These are phyloP conservation scores for Eucalyptus cladocalyx DNA, from an alignment of 345 rosid species.

Conservation along the genomic window DNA sequence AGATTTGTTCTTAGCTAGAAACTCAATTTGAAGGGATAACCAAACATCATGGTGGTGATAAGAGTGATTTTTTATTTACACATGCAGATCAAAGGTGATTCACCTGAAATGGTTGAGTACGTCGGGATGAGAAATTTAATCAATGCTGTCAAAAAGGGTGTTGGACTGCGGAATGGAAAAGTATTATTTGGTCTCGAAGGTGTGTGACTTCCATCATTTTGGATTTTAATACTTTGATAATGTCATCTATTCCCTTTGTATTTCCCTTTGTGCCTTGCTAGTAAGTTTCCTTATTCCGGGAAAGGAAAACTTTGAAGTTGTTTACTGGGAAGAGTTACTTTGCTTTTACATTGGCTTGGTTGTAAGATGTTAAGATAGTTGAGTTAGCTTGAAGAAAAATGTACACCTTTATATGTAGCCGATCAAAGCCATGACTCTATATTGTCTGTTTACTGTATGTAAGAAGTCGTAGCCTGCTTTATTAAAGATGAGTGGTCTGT, in stretches of 20 bases:
- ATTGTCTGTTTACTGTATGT: background rate
- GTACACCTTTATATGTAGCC: background rate
- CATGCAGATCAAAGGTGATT: constrained; percentile 85
- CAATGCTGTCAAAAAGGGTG: constrained; percentile 58
- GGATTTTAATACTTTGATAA: background rate
- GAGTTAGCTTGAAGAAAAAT: background rate
- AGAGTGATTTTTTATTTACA: background rate
- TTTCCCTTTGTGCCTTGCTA: background rate
- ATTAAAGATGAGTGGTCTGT: background rate
- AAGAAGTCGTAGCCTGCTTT: background rate
- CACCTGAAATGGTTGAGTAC: constrained; percentile 88
- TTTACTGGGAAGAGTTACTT: background rate
- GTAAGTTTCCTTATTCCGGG: background rate
- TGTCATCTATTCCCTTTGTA: background rate
- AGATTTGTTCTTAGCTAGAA: background rate
- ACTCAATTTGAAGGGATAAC: background rate
- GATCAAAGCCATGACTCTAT: background rate
- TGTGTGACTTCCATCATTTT: background rate
- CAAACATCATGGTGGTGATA: background rate
- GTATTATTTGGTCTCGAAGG: constrained; percentile 73
- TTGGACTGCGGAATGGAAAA: constrained; percentile 67
- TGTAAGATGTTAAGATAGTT: background rate
- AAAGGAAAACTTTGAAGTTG: background rate
- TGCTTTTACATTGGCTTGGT: background rate
- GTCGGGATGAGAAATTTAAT: constrained; percentile 83